These are phyloP conservation scores for Medicago ruthenica DNA, from an alignment of 306 rosid species.

Conservation along the genomic window DNA sequence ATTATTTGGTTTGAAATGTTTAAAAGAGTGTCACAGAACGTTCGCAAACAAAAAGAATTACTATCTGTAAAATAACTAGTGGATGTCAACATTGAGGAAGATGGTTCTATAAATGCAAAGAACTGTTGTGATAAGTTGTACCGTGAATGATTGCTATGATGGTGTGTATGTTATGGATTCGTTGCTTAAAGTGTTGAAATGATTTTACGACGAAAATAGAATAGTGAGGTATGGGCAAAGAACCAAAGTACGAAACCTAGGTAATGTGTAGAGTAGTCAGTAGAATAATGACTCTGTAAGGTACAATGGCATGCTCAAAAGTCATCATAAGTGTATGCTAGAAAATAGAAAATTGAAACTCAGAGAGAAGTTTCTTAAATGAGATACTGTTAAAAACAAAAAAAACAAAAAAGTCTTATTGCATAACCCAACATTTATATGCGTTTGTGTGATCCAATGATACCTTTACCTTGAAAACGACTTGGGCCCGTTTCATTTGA, in stretches of 20 bases:
- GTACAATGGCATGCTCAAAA: slow-evolving; percentile 39
- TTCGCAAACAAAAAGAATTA: no score
- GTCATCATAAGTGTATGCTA: slow-evolving; percentile 25
- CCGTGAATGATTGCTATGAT: slow-evolving; percentile 38
- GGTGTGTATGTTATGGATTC: neutral
- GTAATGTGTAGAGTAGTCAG: neutral
- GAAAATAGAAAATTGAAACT: slow-evolving; percentile 5
- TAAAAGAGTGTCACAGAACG: no score
- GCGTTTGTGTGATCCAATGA: neutral
- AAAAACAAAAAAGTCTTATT: neutral
- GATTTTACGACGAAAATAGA: neutral
- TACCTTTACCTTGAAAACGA: slow-evolving; percentile 14
- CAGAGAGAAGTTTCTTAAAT: slow-evolving; percentile 14
- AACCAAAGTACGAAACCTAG: slow-evolving; percentile 2
- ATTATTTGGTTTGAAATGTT: no score
- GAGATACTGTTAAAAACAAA: neutral
- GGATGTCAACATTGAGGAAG: slow-evolving; percentile 32
- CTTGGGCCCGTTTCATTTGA: neutral
- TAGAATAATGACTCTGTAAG: slow-evolving; percentile 16
- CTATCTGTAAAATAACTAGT: neutral
- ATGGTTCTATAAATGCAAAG: neutral
- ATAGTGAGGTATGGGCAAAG: slow-evolving; percentile 26
- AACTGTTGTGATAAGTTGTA: slow-evolving; percentile 20
- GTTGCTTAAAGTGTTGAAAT: slow-evolving; percentile 5
- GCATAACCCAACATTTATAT: neutral